Base-by-base conservation (phyloP, 306 rosid species). In the Neltuma alba region DNA sequence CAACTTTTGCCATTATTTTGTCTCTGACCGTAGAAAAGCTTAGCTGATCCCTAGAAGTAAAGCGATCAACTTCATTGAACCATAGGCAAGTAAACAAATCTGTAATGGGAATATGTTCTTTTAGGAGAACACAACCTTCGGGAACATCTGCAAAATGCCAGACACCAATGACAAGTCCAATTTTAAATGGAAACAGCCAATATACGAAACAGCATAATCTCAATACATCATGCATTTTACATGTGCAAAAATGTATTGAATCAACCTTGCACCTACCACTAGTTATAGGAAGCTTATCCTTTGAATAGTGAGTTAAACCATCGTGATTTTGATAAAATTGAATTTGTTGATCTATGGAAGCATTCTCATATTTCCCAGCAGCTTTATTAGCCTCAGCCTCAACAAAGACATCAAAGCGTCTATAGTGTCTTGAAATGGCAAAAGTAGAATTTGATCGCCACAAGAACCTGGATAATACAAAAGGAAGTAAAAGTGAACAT, bases 41-140 rank as follows among this genome's bases (percentile, higher is more conserved):
- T 75, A 95, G 81, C 84, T 95, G 99, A 84, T 95, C 99, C 84
- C 98, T 88, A 15, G 98, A 93, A 77, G 98, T 95, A 82, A 95
- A 95, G 74, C 96, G 98, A 81, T 93, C 98, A 33, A 95, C 98
- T 86, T 95, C 98, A 44, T 95, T 93, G 92, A 95, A 95, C 99
- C 99, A 95, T 63, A 91, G 93, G 81, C 99, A 95, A 61, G 94
- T 93, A 86, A 93, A 95, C 74, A 95, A 84, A 85, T 95, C 87
- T 83, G 98, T 95, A n/a, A 95, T 89, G 23, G 97, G 97, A 85
- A 89, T 85, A 83, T 90, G 99, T 82, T 95, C 99, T 86, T 90
- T 92, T 82, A 93, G 85, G 78, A 95, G 85, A 54, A 90, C 99
- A 77, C 98, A 95, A 23, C 97, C 99, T 89, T 95, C 96, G 33